These are phyloP conservation scores for Fonsecaea monophora DNA, from an alignment of 2,329 filamentous ascomycete species.

Conservation along the genomic window DNA sequence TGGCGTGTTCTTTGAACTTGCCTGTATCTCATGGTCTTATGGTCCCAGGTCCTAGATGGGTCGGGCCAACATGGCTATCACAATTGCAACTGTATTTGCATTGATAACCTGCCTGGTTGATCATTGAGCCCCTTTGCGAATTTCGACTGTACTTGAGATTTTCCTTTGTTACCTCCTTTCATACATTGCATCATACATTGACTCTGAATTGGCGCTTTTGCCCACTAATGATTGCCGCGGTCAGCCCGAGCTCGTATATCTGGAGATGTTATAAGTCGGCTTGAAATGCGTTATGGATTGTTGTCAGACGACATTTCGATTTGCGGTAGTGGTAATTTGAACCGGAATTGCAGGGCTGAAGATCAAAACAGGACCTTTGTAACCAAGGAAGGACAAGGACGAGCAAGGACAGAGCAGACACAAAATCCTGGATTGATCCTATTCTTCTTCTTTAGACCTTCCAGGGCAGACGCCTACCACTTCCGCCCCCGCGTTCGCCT, in stretches of 20 bases:
- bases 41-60: slow-evolving; percentile 8
- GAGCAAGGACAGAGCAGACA: neutral
- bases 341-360: neutral
- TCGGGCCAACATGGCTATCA: neutral
- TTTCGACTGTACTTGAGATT: neutral
- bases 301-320: no score
- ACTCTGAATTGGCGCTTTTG: neutral
- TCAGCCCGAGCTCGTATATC: no score
- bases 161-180: neutral
- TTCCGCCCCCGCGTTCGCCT: neutral
- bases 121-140: neutral
- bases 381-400: neutral
- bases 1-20: slow-evolving; percentile 3
- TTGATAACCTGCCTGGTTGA: neutral
- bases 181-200: neutral
- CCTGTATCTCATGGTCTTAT: slow-evolving; percentile 16
- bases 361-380: neutral
- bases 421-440: no score
- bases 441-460: neutral
- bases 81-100: slow-evolving; percentile 13
- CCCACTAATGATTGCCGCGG: neutral
- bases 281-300: no score
- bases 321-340: no score
- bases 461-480: neutral
- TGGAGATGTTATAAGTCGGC: no score